These are phyloP conservation scores for Leccinum truebloodii DNA, from an alignment of 768 basidiomycete species.

Conservation along the genomic window DNA sequence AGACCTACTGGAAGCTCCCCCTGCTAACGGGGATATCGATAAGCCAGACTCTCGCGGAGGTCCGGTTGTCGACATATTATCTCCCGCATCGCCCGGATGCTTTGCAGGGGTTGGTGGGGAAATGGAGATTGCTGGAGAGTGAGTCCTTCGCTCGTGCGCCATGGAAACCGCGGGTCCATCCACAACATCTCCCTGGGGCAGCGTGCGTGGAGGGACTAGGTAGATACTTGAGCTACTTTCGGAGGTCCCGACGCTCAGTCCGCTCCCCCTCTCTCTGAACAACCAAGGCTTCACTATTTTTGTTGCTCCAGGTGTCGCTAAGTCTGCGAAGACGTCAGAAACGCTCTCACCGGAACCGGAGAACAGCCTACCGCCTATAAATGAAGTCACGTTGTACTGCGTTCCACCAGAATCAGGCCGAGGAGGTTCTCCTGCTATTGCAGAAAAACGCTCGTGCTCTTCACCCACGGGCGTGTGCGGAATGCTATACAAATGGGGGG, in stretches of 20 bases:
- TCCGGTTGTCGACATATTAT: constrained; percentile 22
- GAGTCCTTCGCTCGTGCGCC: constrained; percentile 4
- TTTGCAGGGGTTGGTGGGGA: constrained; percentile 19
- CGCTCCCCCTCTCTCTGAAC: constrained; percentile 5
- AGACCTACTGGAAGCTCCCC: constrained; percentile 13
- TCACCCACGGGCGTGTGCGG: constrained; percentile 21
- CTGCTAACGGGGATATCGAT: constrained; percentile 22
- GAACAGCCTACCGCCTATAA: constrained; percentile 51
- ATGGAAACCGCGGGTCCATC: neutral
- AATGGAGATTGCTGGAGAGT: constrained; percentile 23
- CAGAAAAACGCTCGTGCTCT: constrained; percentile 14
- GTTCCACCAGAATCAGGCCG: constrained; percentile 48
- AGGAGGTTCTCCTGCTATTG: constrained; percentile 15
- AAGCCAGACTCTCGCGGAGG: constrained; percentile 33
- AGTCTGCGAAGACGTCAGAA: constrained; percentile 28
- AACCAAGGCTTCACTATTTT: constrained; percentile 9
- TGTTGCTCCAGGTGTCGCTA: constrained; percentile 32
- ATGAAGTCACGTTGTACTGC: constrained; percentile 74
- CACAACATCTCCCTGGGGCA: constrained; percentile 1
- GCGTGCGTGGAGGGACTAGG: constrained; percentile 2
- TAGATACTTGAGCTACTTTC: neutral
- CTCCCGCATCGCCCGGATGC: constrained; percentile 19
- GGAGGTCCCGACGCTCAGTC: neutral
- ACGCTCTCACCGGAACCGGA: neutral
- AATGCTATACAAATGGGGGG: constrained; percentile 14